Base-by-base conservation (phyloP, 2,329 filamentous ascomycete species). In the Helicocarpus griseus region DNA sequence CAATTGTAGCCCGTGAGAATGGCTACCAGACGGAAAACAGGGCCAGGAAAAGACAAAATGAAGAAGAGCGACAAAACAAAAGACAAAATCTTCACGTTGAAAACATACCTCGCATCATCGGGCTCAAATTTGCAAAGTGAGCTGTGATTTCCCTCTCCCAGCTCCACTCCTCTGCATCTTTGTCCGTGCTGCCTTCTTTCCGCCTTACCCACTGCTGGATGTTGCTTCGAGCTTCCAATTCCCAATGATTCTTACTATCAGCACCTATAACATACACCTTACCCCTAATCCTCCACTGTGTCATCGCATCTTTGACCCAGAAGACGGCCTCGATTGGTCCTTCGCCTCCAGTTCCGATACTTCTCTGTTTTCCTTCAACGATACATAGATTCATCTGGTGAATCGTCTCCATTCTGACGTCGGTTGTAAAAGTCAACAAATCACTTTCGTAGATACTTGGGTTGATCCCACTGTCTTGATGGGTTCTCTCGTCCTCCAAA, bases 101-200 rank as follows among this genome's bases (percentile, higher is more conserved):
- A 52, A 22, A 21, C 68, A 48, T 65, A 81, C 81, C 80, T 72
- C 90, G 78, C 82, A 95, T 89, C 1, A 75, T 73, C 5, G 91
- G 91, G 58, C 80, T 85, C 60, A 93, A 70, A 67, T 96, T 96
- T 19, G 89, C 91, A 78, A 96, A 97, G 66, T 93, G 87, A 46
- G 81, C 87, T 48, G 87, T 89, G 35, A 96, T 68, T 70, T 95
- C 89, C 56, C 75, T 84, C 44, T 73, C 72, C 85, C 89, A 96
- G 58, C 79, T 85, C 88, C 89, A 95, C 1, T 73, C 69, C 14
- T 64, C 66, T 40, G 72, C 69, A 11, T 52, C 55, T 11, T 52
- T 29, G 13, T 53, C 48, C 24, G 60, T 58, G 1, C 51, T 31
- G 4, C 61, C 59, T 7, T 29, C 73, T 69, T 28, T 69, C 58